Conservation (phyloP, 345 rosid species). For the Populus davidiana region DNA sequence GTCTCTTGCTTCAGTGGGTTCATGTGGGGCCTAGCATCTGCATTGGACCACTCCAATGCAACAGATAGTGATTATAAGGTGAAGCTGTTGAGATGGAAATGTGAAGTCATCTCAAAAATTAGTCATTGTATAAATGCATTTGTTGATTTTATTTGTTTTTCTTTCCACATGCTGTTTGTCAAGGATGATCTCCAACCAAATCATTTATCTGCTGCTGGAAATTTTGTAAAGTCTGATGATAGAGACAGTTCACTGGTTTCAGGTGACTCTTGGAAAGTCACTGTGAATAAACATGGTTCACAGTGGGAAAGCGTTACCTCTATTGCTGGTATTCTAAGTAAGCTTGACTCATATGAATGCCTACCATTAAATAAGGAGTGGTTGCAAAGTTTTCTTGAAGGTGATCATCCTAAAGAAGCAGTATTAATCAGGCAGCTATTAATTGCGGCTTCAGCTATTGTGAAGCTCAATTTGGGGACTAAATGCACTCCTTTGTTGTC, state of each 20-base stretch:
- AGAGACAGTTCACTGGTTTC: constrained; percentile 11
- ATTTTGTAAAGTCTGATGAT: constrained; percentile 15
- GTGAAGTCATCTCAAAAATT: constrained; percentile 39
- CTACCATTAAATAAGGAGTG: constrained; percentile 33
- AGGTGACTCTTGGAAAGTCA: constrained; percentile 20
- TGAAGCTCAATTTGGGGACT: constrained; percentile 58
- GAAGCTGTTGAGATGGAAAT: constrained; percentile 36
- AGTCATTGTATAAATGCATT: constrained; percentile 34
- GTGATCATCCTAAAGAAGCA: constrained; percentile 51
- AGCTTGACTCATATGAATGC: constrained; percentile 31
- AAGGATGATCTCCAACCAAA: constrained; percentile 32
- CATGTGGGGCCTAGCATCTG: constrained; percentile 81
- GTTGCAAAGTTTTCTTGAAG: constrained; percentile 52
- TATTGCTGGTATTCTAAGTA: constrained; percentile 30
- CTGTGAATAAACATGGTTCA: neutral
- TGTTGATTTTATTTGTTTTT: constrained; percentile 40
- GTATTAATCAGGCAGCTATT: constrained; percentile 67
- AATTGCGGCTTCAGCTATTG: constrained; percentile 63
- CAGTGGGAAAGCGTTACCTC: constrained; percentile 26
- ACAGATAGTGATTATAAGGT: constrained; percentile 34
- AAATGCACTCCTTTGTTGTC: constrained; percentile 35
- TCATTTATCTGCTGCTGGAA: constrained; percentile 26
- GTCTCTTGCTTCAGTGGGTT: constrained; percentile 71
- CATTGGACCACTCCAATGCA: constrained; percentile 35
- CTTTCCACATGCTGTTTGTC: constrained; percentile 37